A percentile compares a stretch with the other conserved stretches of the same genome.
These are phyloP conservation scores for Miamiensis avidus DNA, from an alignment of 169 alveolate species.

Conservation along the genomic window DNA sequence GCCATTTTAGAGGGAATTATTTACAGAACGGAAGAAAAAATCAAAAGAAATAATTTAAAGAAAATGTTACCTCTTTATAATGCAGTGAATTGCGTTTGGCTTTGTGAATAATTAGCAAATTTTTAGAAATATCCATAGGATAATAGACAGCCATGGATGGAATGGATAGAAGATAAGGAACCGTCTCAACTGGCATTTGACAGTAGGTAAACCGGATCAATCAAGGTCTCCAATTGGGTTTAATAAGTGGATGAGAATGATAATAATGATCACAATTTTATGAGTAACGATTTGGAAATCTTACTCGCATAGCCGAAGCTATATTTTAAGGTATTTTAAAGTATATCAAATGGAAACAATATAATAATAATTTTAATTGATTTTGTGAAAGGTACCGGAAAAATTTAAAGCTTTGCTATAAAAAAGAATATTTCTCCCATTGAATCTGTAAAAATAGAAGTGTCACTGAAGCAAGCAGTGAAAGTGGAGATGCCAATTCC, in stretches of 20 bases:
- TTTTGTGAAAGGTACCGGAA: no score
- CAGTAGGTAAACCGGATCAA: not conserved
- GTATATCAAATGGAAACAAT: no score
- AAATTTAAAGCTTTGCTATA: no score
- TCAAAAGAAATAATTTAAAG: not conserved
- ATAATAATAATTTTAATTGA: no score
- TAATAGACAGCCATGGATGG: not conserved
- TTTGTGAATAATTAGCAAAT: not conserved
- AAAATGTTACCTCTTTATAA: not conserved
- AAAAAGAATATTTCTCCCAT: no score
- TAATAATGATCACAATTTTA: no score
- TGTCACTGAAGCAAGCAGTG: no score
- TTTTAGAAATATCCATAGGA: not conserved
- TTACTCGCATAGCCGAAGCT: not conserved
- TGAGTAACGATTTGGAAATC: not conserved
- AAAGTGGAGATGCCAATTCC: no score
- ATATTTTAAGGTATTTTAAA: not conserved
- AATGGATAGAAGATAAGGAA: not conserved
- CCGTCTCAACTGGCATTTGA: not conserved
- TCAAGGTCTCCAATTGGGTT: not conserved
- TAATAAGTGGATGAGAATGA: not conserved
- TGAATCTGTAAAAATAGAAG: no score
- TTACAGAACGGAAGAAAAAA: not conserved
- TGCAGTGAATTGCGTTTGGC: not conserved
- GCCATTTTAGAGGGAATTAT: not conserved